Evolutionary conservation across 2,329 filamentous ascomycete genomes (phyloP).

Genomic region (Fusarium graminum): DNA sequence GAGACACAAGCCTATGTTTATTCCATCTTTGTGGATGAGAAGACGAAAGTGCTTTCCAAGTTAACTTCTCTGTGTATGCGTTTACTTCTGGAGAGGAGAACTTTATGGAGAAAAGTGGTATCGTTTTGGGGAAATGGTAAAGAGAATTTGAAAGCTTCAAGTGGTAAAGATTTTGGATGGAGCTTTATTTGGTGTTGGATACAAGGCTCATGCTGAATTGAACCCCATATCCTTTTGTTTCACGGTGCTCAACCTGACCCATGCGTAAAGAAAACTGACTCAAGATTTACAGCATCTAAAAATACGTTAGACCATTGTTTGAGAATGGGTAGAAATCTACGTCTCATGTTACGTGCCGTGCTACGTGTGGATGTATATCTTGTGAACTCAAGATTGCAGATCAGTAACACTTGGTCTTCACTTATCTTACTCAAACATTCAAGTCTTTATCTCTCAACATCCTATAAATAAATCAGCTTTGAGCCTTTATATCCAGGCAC

Average conservation of each 20-base stretch:
- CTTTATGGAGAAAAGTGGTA: slow-evolving; percentile 21
- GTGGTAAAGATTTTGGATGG: slow-evolving; percentile 27
- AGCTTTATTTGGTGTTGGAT: slow-evolving; percentile 13
- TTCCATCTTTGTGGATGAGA: neutral
- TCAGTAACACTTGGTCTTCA: neutral
- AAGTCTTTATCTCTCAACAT: slow-evolving; percentile 43
- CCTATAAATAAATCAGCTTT: slow-evolving; percentile 35
- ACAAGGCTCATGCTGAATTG: slow-evolving; percentile 26
- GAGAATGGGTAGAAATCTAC: neutral
- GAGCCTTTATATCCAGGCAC: slow-evolving; percentile 49
- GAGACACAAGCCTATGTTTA: slow-evolving; percentile 11
- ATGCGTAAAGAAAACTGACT: slow-evolving; percentile 34
- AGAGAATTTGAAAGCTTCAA: slow-evolving; percentile 23
- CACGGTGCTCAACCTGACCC: slow-evolving; percentile 32
- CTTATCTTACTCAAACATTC: slow-evolving; percentile 33
- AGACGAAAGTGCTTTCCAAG: slow-evolving; percentile 2
- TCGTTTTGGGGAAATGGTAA: slow-evolving; percentile 15
- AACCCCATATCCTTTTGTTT: slow-evolving; percentile 16
- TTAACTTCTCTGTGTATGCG: slow-evolving; percentile 20
- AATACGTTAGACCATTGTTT: slow-evolving; percentile 7
- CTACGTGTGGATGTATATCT: too few species aligned
- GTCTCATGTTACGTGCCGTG: neutral
- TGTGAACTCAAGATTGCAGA: neutral
- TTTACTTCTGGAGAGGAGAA: slow-evolving; percentile 23
- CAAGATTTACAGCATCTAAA: slow-evolving; percentile 9